phyloP scores from a whole-genome alignment of 768 basidiomycete species.

The Suillus subaureus region DNA sequence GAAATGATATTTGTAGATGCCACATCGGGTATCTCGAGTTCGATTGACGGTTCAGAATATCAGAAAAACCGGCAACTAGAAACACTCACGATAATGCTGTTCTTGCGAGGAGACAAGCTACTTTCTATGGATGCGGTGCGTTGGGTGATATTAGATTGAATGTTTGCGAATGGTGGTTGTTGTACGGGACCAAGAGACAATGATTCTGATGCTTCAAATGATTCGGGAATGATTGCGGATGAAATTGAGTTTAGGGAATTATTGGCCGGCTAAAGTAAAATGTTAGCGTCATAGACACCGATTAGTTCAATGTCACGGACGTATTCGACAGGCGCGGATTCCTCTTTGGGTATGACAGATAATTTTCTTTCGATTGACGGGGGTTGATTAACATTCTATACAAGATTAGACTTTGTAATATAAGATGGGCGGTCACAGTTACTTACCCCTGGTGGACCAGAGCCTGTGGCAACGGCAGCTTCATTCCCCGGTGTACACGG shows the following conservation, averaged over 20 bases:
- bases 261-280: not conserved
- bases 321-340: not conserved
- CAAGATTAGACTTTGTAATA: not conserved
- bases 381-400: not conserved
- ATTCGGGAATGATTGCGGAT: slow-evolving; percentile 1
- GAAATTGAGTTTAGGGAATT: not conserved
- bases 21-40: not conserved
- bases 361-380: not conserved
- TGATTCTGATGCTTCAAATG: slow-evolving; percentile 5
- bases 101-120: slow-evolving; percentile 1
- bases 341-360: not conserved
- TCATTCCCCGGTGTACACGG: slow-evolving; percentile 1
- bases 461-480: not conserved
- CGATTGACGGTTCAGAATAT: not conserved
- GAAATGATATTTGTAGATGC: not conserved
- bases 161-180: not conserved
- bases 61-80: not conserved
- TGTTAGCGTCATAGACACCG: not conserved
- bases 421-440: not conserved
- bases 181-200: not conserved
- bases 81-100: not conserved
- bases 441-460: not conserved
- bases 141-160: not conserved
- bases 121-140: not conserved
- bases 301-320: not conserved